phyloP scores from a whole-genome alignment of 2,329 filamentous ascomycete genomes.

The Fusarium brachygibbosum region DNA sequence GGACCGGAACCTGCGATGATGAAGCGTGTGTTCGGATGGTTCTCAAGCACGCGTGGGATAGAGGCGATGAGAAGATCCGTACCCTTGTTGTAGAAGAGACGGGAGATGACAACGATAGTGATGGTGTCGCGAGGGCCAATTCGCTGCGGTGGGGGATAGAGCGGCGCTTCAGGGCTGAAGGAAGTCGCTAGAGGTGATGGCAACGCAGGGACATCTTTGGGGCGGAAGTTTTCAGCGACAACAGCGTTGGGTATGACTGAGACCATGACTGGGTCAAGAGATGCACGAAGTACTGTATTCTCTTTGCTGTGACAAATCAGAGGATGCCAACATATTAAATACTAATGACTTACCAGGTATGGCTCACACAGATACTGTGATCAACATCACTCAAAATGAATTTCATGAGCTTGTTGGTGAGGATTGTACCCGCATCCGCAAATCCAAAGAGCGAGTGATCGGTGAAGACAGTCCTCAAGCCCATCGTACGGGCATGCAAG shows the following conservation, averaged over 20 bases:
- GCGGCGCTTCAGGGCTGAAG: slow-evolving; percentile 56
- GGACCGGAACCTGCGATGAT: slow-evolving; percentile 96
- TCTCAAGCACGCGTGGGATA: slow-evolving; percentile 90
- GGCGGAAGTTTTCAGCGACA: slow-evolving; percentile 94
- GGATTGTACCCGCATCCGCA: slow-evolving; percentile 93
- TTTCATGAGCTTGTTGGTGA: slow-evolving; percentile 97
- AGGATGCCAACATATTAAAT: background rate
- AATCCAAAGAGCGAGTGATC: slow-evolving; percentile 98
- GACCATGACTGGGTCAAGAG: slow-evolving; percentile 95
- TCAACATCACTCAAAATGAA: slow-evolving; percentile 97
- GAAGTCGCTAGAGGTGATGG: slow-evolving; percentile 48
- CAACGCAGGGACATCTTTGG: slow-evolving; percentile 61
- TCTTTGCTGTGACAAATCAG: slow-evolving; percentile 78
- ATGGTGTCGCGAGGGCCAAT: slow-evolving; percentile 88
- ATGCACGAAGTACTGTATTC: slow-evolving; percentile 94
- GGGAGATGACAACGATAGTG: slow-evolving; percentile 96
- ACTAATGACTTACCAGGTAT: slow-evolving; percentile 80
- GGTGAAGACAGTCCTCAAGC: slow-evolving; percentile 93
- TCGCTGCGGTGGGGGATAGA: slow-evolving; percentile 69
- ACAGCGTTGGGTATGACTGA: slow-evolving; percentile 98
- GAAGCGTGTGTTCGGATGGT: slow-evolving; percentile 93
- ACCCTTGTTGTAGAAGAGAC: slow-evolving; percentile 98
- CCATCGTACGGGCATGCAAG: slow-evolving; percentile 95
- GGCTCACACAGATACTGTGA: slow-evolving; percentile 97
- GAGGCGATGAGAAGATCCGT: slow-evolving; percentile 97